Conservation (phyloP, 768 basidiomycete species). For the Myochromella boudieri region DNA sequence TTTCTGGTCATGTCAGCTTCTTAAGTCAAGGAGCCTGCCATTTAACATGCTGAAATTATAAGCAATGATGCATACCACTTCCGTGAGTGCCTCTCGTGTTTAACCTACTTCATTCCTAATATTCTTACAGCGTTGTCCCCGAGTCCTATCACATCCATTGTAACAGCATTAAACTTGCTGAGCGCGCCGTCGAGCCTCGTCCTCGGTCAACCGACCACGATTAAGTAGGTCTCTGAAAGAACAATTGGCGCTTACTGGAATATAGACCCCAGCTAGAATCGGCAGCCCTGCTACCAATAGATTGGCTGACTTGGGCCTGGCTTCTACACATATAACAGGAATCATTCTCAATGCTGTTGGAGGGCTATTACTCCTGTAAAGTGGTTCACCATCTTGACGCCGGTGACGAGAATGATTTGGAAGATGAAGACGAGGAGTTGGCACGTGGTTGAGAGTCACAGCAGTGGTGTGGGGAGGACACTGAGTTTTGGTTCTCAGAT, state of each 20-base stretch:
- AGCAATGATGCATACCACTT: too few relatives aligned
- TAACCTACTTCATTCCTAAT: too few relatives aligned
- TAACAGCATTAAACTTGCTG: too few relatives aligned
- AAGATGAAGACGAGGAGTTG: not conserved
- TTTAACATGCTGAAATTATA: too few relatives aligned
- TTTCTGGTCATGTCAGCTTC: too few relatives aligned
- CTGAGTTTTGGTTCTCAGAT: not conserved
- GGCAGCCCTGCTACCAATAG: conserved; percentile 23
- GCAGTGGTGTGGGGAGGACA: not conserved
- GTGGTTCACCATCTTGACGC: conserved; percentile 25
- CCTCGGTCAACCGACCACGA: too few relatives aligned
- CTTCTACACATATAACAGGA: conserved; percentile 31
- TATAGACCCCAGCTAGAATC: conserved; percentile 33
- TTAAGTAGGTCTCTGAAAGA: not conserved
- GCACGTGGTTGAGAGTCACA: not conserved
- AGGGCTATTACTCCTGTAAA: conserved; percentile 30
- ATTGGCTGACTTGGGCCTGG: conserved; percentile 27
- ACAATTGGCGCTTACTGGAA: conserved; percentile 21
- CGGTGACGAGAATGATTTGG: not conserved
- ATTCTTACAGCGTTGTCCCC: too few relatives aligned
- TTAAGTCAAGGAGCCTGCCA: too few relatives aligned
- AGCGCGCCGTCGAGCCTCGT: too few relatives aligned
- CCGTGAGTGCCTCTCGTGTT: too few relatives aligned
- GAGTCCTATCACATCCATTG: too few relatives aligned
- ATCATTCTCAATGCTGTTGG: conserved; percentile 28